Evolutionary conservation across 306 rosid genomes (phyloP).

Genomic region (Prinsepia uniflora): DNA sequence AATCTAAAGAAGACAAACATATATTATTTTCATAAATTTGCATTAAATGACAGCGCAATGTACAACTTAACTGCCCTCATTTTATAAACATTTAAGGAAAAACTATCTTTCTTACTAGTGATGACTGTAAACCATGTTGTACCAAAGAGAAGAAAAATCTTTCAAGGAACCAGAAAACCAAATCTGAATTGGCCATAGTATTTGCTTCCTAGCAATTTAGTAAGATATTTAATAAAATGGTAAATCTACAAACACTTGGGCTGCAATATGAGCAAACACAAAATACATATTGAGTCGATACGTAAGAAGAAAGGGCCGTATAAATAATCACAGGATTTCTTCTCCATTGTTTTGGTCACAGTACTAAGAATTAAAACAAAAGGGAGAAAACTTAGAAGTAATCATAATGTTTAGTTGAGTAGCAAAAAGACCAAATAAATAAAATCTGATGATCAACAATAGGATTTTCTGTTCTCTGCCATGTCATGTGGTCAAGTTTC

Average conservation of each 20-base stretch:
- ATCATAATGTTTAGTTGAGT: background rate
- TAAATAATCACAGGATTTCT: background rate
- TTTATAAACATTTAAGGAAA: background rate
- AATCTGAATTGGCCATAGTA: background rate
- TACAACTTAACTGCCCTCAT: background rate
- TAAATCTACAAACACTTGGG: background rate
- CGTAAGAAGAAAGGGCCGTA: background rate
- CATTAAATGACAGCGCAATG: background rate
- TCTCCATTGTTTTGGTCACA: background rate
- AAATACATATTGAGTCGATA: background rate
- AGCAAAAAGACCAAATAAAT: background rate
- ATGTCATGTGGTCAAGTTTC: background rate
- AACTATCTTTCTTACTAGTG: background rate
- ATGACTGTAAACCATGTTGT: background rate
- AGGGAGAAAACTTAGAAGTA: background rate
- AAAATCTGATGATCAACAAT: background rate
- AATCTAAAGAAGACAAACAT: background rate
- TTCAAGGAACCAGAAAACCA: slow-evolving; percentile 9
- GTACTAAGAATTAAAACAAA: background rate
- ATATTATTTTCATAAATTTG: background rate
- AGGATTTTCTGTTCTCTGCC: background rate
- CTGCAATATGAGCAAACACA: too few species aligned
- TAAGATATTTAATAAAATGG: background rate
- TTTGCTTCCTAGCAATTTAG: background rate
- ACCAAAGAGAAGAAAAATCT: slow-evolving; percentile 11